Base-by-base conservation (phyloP, 2,329 filamentous ascomycete species). In the Mollisiaceae sp. region DNA sequence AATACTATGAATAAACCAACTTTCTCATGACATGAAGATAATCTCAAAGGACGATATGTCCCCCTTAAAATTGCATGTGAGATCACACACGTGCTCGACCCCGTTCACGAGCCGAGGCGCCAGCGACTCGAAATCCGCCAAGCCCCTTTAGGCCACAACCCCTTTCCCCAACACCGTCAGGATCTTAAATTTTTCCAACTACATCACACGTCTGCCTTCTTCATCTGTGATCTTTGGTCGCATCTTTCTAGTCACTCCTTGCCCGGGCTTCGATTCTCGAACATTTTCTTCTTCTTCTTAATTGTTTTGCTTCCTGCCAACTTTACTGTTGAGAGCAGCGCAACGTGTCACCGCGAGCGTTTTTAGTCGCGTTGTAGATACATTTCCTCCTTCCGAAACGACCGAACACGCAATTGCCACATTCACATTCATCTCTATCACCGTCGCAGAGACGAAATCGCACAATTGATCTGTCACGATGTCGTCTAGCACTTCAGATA, bases 171-270 rank as follows among this genome's bases (percentile, higher is more conserved):
- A 50, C 45, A 8, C 50, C 20, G 24, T 11, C 50, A 35, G 27
- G 52, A 35, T 56, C 27, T n/a, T 12, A 18, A 38, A 38, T 63
- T 47, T 58, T 56, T 12, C 52, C 65, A 60, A 58, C 66, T 64
- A 60, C 47, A 65, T 64, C 65, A 32, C 55, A 22, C 22, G 50
- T 32, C 47, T 50, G n/a, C 38, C 52, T 58, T 52, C 45, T 59
- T 54, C 41, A 59, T 69, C 69, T 67, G 47, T 52, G 50, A 69
- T 56, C 56, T 66, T 69, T 65, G 61, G 60, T 65, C 66, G 64
- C 63, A 60, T 64, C 45, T 74, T 32, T 75, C 70, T 72, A 68
- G 79, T 81, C 80, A 75, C 77, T 82, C 79, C 76, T 82, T 82
- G 72, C 50, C 63, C 67, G 62, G 64, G 60, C 32, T 62, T 64